These are phyloP conservation scores for Violaceomyces palustris DNA, from an alignment of 1,284 basidiomycete species.

Conservation along the genomic window DNA sequence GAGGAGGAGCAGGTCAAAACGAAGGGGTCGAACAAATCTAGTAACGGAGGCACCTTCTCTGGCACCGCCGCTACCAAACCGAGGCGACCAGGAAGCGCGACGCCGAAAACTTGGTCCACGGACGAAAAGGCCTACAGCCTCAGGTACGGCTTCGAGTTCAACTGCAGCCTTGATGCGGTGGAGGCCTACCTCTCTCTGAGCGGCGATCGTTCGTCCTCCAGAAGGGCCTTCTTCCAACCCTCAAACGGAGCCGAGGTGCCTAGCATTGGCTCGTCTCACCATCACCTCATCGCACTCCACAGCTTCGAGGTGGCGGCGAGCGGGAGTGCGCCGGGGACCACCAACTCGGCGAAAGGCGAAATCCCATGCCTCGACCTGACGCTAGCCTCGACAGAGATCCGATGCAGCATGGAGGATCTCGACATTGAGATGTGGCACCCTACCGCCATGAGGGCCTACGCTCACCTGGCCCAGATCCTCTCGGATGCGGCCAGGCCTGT, in stretches of 20 bases:
- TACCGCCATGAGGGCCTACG: slow-evolving; percentile 18
- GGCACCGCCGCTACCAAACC: no score
- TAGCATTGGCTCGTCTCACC: slow-evolving; percentile 12
- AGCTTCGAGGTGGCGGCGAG: slow-evolving; percentile 20
- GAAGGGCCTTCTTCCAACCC: slow-evolving; percentile 2
- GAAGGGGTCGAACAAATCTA: no score
- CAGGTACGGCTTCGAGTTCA: slow-evolving; percentile 30
- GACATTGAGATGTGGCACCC: slow-evolving; percentile 42
- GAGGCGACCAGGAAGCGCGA: no score
- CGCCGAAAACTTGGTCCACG: no score
- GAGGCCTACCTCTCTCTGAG: slow-evolving; percentile 22
- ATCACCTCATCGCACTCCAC: slow-evolving; percentile 31
- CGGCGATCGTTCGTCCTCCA: slow-evolving; percentile 2
- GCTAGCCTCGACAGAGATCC: slow-evolving; percentile 20
- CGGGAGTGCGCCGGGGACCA: slow-evolving; percentile 13
- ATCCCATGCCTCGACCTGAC: slow-evolving; percentile 7
- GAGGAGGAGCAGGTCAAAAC: background rate
- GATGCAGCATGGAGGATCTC: slow-evolving; percentile 31
- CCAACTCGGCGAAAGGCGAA: no score
- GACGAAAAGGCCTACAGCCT: slow-evolving; percentile 20
- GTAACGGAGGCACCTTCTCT: no score
- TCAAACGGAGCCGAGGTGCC: slow-evolving; percentile 2
- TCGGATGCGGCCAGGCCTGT: background rate
- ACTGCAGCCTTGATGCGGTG: slow-evolving; percentile 19
- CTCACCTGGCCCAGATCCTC: slow-evolving; percentile 8